These are phyloP conservation scores for Salix caprea DNA, from an alignment of 345 rosid species.

Conservation along the genomic window DNA sequence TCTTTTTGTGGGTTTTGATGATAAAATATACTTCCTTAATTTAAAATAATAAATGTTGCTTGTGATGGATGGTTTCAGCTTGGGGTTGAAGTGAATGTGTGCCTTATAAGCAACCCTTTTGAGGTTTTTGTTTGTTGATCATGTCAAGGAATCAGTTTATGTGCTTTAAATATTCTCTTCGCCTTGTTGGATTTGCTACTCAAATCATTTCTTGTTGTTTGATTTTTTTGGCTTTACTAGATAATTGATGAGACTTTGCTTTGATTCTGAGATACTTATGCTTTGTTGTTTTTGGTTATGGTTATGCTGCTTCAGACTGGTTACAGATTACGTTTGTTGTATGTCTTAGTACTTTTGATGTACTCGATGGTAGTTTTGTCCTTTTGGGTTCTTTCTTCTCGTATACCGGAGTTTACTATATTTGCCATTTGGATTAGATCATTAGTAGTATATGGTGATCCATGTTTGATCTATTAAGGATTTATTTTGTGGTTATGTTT, in stretches of 20 bases:
- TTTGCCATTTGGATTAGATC: background rate
- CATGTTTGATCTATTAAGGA: background rate
- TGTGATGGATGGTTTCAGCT: constrained; percentile 15
- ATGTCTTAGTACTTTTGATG: too few species aligned
- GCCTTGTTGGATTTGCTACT: constrained; percentile 1
- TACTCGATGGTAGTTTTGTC: too few species aligned
- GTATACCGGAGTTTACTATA: background rate
- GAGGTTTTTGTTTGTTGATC: background rate
- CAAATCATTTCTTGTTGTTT: constrained; percentile 7
- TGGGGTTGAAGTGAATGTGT: constrained; percentile 31
- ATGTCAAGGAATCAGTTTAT: constrained; percentile 12
- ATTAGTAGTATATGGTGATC: background rate
- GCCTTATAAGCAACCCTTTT: constrained; percentile 36
- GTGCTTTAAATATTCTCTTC: background rate
- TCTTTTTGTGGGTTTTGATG: constrained; percentile 3
- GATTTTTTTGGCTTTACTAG: constrained; percentile 7
- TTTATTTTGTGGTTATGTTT: background rate
- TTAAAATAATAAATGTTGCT: constrained; percentile 20
- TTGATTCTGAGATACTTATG: constrained; percentile 21
- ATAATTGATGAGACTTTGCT: constrained; percentile 18
- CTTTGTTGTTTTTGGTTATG: background rate
- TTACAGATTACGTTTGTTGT: background rate
- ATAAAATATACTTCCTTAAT: background rate
- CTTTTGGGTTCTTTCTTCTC: background rate
- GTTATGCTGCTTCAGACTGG: background rate